Conservation (phyloP, 257 asterid species). For the Lithospermum erythrorhizon region DNA sequence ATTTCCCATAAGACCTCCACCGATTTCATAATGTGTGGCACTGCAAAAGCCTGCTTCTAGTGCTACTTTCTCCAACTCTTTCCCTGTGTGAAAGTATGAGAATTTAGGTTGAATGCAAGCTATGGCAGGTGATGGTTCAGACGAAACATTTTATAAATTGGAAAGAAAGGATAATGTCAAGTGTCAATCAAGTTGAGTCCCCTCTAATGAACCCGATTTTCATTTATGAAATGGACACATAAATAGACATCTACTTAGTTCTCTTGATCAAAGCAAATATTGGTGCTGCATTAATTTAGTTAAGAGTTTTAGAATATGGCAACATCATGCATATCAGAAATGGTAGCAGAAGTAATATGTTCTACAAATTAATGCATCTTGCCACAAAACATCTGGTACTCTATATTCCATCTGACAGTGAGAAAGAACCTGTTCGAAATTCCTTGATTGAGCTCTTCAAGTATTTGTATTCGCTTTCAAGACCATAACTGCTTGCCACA, state of each 20-base stretch:
- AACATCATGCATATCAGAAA: neutral
- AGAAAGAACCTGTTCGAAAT: slow-evolving; percentile 50
- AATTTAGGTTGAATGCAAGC: too few relatives aligned
- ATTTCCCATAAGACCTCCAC: slow-evolving; percentile 65
- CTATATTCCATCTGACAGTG: neutral
- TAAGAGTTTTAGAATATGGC: too few relatives aligned
- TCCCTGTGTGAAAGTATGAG: slow-evolving; percentile 27
- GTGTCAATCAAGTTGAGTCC: too few relatives aligned
- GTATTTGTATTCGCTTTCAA: slow-evolving; percentile 62
- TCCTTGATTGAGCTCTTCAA: slow-evolving; percentile 71
- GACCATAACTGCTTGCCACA: slow-evolving; percentile 60
- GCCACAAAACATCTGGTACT: neutral
- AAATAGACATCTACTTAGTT: too few relatives aligned
- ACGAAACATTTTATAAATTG: too few relatives aligned
- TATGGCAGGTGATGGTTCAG: too few relatives aligned
- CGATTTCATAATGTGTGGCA: slow-evolving; percentile 56
- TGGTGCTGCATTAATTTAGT: too few relatives aligned
- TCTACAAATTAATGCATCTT: neutral
- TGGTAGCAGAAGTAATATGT: neutral
- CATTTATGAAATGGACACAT: too few relatives aligned
- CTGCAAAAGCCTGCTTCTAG: slow-evolving; percentile 57
- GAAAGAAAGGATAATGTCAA: too few relatives aligned
- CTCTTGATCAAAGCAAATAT: too few relatives aligned
- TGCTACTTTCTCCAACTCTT: slow-evolving; percentile 73
- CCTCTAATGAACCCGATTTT: too few relatives aligned